A percentile compares a stretch with the other conserved stretches of the same genome.
These are phyloP conservation scores for Articulospora tetracladia DNA, from an alignment of 495 filamentous ascomycete species.

Conservation along the genomic window DNA sequence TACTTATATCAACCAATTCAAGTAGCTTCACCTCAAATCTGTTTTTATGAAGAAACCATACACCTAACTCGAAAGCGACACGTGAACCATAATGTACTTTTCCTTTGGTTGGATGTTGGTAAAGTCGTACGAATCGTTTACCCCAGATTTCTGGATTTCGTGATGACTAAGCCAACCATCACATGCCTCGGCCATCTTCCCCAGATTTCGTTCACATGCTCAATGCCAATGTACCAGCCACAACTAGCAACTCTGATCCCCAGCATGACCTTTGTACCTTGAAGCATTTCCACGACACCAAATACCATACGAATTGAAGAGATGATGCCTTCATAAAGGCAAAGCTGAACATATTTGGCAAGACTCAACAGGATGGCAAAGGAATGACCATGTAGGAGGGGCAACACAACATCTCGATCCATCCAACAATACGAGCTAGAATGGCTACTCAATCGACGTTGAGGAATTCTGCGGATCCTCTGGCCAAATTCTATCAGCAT, in stretches of 20 bases:
- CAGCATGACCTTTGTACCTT: background rate
- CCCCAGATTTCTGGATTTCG: background rate
- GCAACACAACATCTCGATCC: background rate
- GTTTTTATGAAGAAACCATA: no score
- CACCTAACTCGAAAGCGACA: no score
- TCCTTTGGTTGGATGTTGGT: no score
- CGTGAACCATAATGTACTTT: no score
- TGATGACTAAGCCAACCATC: background rate
- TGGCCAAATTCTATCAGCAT: constrained; percentile 62
- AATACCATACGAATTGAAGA: background rate
- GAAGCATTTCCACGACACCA: no score
- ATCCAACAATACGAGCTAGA: constrained; percentile 4
- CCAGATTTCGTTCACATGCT: constrained; percentile 12
- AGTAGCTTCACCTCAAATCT: no score
- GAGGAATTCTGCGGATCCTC: constrained; percentile 62
- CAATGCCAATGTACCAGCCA: background rate
- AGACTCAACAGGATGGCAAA: background rate
- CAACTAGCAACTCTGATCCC: background rate
- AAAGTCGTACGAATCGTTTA: background rate
- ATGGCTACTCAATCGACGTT: constrained; percentile 92
- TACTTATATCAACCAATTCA: no score
- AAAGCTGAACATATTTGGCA: background rate
- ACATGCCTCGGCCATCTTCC: constrained; percentile 6
- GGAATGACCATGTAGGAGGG: constrained; percentile 9
- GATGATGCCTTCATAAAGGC: background rate